Base-by-base conservation (phyloP, 1,284 basidiomycete genomes). In the Microbotryomycetes sp. region DNA sequence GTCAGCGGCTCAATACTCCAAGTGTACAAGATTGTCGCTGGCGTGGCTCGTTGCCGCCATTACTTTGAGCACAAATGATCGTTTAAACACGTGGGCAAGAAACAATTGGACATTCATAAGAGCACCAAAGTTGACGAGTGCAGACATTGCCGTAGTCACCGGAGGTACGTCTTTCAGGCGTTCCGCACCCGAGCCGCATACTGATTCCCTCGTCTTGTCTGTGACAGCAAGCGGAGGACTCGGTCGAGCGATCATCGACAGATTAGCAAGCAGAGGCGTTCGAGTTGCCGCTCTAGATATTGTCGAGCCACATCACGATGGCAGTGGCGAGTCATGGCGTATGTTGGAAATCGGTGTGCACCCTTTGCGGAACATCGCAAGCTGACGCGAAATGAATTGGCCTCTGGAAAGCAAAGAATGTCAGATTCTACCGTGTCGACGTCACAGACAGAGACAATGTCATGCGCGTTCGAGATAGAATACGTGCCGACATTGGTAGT, bases 391-490 rank as follows among this genome's bases (percentile, higher is more conserved):
- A 47, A 27, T 46, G 6, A 21, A 31, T 16, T 28, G 15, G 13
- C 41, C n/a, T 0, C 45, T 21, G 3, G n/a, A 15, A 28, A 61
- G 89, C 85, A 70, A 87, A 88, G 64, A 85, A 89, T 71, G 77
- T 70, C 27, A 61, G 79, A 1, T 93, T 85, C 76, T 90, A 89
- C 74, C 82, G 86, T 71, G 94, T 91, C 69, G 90, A 97, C 73
- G 84, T 96, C n/a, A 87, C 89, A 0, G 85, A 89, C 63, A 87
- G 84, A 81, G 83, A 87, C 56, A 83, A 88, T 68, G 89, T 96
- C 2, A 78, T 87, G 61, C 80, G 79, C 0, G 82, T 86, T 0
- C 83, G 89, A 1, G 83, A 84, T 71, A 79, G 78, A 72, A 81
- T 96, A 57, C 75, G 84, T 18, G 81, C 87, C 71, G 89, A 93